Evolutionary conservation across 2,329 filamentous ascomycete species (phyloP).

Genomic region (Stachybotrys echinatus): DNA sequence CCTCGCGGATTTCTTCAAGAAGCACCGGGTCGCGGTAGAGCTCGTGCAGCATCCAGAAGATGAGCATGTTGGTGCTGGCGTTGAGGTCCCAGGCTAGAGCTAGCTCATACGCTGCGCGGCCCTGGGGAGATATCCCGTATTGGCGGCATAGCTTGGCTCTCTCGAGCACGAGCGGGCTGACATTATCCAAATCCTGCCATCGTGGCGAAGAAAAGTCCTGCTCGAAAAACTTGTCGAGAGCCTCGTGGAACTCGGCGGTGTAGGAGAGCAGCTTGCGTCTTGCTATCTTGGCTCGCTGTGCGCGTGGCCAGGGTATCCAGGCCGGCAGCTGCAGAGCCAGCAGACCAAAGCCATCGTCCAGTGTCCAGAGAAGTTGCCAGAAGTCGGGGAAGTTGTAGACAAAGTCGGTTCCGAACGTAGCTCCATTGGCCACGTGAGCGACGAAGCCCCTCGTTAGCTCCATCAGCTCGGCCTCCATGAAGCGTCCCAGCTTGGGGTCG

Average conservation of each 20-base stretch:
- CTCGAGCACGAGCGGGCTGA: constrained; percentile 24
- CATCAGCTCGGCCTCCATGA: constrained; percentile 27
- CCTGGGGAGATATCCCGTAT: constrained; percentile 20
- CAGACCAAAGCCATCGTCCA: constrained; percentile 25
- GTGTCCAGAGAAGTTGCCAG: constrained; percentile 30
- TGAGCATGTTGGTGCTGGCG: constrained; percentile 29
- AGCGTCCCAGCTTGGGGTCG: constrained; percentile 13
- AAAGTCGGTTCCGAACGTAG: constrained; percentile 35
- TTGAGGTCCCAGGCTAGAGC: constrained; percentile 32
- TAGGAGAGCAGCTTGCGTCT: constrained; percentile 19
- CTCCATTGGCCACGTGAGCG: constrained; percentile 24
- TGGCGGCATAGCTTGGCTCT: constrained; percentile 23
- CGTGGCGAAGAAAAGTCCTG: constrained; percentile 23
- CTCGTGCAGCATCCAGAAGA: constrained; percentile 36
- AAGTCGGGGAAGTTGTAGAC: constrained; percentile 33
- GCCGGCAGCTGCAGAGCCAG: constrained; percentile 23
- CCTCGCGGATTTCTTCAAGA: constrained; percentile 29
- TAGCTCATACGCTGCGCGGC: constrained; percentile 27
- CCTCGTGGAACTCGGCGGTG: constrained; percentile 27
- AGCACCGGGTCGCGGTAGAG: constrained; percentile 32
- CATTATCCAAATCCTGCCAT: constrained; percentile 32
- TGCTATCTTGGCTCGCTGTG: constrained; percentile 25
- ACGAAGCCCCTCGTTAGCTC: constrained; percentile 29
- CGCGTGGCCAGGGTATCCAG: constrained; percentile 25
- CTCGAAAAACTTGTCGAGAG: constrained; percentile 25